Evolutionary conservation across 2,329 filamentous ascomycete genomes (phyloP).

Genomic region (Beauveria sp.): DNA sequence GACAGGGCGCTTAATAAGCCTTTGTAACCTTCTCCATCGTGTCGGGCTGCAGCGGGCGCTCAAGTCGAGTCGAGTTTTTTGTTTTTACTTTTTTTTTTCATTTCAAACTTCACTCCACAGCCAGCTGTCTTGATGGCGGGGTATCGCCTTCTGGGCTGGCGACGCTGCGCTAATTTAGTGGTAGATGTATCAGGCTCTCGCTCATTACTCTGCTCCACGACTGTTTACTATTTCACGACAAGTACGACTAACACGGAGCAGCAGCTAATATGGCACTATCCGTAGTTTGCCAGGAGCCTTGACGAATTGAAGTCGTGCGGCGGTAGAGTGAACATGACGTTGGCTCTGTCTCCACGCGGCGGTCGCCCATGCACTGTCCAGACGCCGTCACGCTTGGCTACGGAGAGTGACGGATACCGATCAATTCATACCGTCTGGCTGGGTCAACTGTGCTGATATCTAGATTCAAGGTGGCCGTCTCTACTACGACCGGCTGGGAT

Average conservation of each 20-base stretch:
- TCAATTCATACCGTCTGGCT: neutral
- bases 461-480: neutral
- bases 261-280: neutral
- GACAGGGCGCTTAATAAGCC: conserved; percentile 3
- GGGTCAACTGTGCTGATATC: neutral
- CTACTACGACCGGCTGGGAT: neutral
- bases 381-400: neutral
- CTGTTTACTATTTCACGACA: too few relatives aligned
- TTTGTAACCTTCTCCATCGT: neutral
- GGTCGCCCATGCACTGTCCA: neutral
- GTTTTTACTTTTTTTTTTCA: neutral
- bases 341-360: neutral
- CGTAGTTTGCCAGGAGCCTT: neutral
- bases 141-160: neutral
- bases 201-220: neutral
- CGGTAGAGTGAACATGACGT: neutral
- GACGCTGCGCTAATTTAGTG: neutral
- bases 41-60: neutral
- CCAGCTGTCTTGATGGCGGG: neutral
- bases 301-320: neutral
- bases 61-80: neutral
- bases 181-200: neutral
- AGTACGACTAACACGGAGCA: neutral
- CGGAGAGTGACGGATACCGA: neutral
- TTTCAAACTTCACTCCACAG: neutral